Conservation (phyloP, 495 filamentous ascomycete species). For the Penicillium samsonianum region DNA sequence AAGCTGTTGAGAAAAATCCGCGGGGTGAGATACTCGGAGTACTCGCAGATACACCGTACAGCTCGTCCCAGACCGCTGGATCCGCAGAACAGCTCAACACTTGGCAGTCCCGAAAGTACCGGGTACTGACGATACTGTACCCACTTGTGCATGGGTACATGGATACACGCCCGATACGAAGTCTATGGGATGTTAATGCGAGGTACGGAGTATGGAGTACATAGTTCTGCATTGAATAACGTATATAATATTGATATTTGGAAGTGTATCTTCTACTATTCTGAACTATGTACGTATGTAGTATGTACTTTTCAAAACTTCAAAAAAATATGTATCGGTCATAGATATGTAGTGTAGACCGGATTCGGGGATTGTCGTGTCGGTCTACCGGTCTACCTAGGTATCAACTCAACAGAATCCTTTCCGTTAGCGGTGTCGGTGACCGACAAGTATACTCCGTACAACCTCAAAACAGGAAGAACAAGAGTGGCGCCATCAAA, state of each 20-base stretch:
- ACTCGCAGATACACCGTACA: slow-evolving; percentile 40
- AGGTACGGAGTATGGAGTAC: not conserved
- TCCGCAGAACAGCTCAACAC: slow-evolving; percentile 26
- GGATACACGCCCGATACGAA: not conserved
- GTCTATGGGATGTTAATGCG: not conserved
- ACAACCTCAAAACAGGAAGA: not conserved
- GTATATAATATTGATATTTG: not conserved
- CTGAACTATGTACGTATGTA: not conserved
- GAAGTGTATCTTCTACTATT: no score
- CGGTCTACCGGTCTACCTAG: no score
- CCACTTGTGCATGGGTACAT: no score
- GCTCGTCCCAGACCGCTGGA: slow-evolving; percentile 24
- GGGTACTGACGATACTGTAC: slow-evolving; percentile 27
- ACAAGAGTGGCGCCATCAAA: not conserved
- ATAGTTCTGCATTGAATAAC: not conserved
- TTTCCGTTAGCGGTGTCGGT: no score
- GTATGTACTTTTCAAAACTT: no score
- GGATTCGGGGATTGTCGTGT: no score
- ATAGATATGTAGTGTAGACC: no score
- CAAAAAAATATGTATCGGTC: no score
- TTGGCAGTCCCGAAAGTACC: slow-evolving; percentile 32
- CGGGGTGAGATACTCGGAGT: slow-evolving; percentile 26
- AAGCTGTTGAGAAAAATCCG: slow-evolving; percentile 31
- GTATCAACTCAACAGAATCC: no score
- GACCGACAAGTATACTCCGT: no score